Conservation (phyloP, 129 eudicot species). For the Smallanthus sonchifolius region DNA sequence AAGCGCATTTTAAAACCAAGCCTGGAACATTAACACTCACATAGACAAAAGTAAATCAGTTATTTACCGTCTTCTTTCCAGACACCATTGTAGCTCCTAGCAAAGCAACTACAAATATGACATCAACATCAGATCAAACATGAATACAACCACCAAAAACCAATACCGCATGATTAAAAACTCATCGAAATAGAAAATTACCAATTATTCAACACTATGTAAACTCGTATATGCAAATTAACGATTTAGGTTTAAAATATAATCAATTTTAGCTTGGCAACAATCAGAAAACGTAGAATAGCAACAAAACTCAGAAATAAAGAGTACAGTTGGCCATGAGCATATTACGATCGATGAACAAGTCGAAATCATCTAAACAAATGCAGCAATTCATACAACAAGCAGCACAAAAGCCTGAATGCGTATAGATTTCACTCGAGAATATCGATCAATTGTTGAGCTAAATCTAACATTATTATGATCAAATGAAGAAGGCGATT, state of each 20-base stretch:
- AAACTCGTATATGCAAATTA: too few species aligned
- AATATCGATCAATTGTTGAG: not conserved
- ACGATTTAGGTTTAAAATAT: not conserved
- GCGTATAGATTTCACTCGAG: not conserved
- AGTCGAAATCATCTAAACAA: not conserved
- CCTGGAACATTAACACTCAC: not conserved
- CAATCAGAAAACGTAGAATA: not conserved
- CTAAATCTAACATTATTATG: not conserved
- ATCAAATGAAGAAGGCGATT: not conserved
- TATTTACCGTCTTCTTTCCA: slow-evolving; percentile 50
- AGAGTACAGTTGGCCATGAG: not conserved
- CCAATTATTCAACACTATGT: not conserved
- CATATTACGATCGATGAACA: not conserved
- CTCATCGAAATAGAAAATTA: not conserved
- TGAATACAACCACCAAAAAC: not conserved
- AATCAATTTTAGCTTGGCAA: not conserved
- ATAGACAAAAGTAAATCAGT: not conserved
- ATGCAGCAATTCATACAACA: not conserved
- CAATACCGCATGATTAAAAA: not conserved
- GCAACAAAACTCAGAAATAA: not conserved
- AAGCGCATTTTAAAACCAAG: too few species aligned
- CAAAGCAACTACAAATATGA: not conserved
- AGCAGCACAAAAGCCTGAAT: not conserved
- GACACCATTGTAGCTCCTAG: slow-evolving; percentile 44
- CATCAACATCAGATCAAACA: not conserved